Evolutionary conservation across 1,139 yeast species (phyloP), one percentile per base, ranked within the genome.

Genomic region (Hansenula sp.): DNA sequence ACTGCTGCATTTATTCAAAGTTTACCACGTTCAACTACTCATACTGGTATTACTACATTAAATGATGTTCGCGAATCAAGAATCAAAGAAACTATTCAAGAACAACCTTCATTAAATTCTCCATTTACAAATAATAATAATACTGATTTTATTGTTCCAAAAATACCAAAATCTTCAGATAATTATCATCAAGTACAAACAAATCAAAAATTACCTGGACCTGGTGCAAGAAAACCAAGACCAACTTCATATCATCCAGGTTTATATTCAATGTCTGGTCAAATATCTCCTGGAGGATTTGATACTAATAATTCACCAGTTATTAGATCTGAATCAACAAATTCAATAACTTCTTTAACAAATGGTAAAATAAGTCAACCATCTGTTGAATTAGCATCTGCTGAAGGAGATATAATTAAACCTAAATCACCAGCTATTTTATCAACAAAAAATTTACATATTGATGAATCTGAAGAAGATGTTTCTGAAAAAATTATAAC

Each of bases 241-340:
- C 92, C 94, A 36, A 83, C 90, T 0, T 82, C 90, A 9, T 84
- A 82, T 56, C 90, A 84, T 56, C 92, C 94, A 12, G 66, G 69
- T 1, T 56, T 66, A 21, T 59, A 63, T 40, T 54, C 71, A 10
- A 52, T 65, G 6, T 54, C 50, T 16, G 62, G 60, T 37, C 36
- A 27, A 25, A 21, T 34, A 2, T 37, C 13, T 22, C 32, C 20
- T 25, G 20, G n/a, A n/a, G n/a, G 26, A 28, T 35, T 34, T 25
- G 35, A 17, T 37, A 44, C 9, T 13, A 37, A 13, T 40, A 37
- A 11, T 32, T 41, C 29, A 65, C 75, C 38, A 71, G 71, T 48
- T 62, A 67, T 14, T 60, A 73, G 64, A 77, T 73, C 55, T 61
- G 73, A 60, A 72, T 78, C 57, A 68, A 68, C 51, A 59, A 70